phyloP scores from a whole-genome alignment of 1,139 yeast species.

The Citeromyces hawaiiensis region DNA sequence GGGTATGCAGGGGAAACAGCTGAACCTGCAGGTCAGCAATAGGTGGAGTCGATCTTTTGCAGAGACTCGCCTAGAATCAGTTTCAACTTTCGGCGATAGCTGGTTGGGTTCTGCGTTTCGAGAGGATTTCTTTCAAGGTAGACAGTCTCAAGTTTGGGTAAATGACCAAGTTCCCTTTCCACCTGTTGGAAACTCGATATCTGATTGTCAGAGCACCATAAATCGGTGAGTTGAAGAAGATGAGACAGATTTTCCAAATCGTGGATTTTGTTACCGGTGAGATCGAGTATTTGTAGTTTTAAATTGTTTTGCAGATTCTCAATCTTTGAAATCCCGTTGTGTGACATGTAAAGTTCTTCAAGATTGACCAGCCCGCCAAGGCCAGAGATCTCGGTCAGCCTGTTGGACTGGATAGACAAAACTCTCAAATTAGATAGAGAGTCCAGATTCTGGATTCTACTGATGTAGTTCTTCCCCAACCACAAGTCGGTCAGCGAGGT shows the following conservation, averaged over 20 bases:
- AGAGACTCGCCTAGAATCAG: conserved; percentile 65
- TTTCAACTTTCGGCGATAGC: conserved; percentile 74
- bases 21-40: conserved; percentile 17
- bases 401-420: conserved; percentile 80
- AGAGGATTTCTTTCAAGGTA: conserved; percentile 94
- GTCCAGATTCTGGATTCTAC: conserved; percentile 48
- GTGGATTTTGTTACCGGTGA: conserved; percentile 60
- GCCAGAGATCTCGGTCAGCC: conserved; percentile 70
- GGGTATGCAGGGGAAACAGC: not conserved
- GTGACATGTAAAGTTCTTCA: conserved; percentile 82
- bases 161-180: conserved; percentile 45
- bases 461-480: conserved; percentile 83
- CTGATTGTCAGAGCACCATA: conserved; percentile 84
- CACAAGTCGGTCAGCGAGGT: conserved; percentile 62
- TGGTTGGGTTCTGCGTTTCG: conserved; percentile 57
- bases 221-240: conserved; percentile 60
- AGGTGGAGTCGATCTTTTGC: conserved; percentile 85
- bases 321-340: conserved; percentile 63
- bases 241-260: conserved; percentile 55
- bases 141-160: conserved; percentile 69
- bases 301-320: conserved; percentile 66
- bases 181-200: conserved; percentile 59
- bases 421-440: conserved; percentile 54
- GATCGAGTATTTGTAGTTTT: conserved; percentile 65
- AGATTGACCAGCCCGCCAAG: conserved; percentile 56